Base-by-base conservation (phyloP, 176 grass and related monocot species). In the Elaeis guineensis region DNA sequence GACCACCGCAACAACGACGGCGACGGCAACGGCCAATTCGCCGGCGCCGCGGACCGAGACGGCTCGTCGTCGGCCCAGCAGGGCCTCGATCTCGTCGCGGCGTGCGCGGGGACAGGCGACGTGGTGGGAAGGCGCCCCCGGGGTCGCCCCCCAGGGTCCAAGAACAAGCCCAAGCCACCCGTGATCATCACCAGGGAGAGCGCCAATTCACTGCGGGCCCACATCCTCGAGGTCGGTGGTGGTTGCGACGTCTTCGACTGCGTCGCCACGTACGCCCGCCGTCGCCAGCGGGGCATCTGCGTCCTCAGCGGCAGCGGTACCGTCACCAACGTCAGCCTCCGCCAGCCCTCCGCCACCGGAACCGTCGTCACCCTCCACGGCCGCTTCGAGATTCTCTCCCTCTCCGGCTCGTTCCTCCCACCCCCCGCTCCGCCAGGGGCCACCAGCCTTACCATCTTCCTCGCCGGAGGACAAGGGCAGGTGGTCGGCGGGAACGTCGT, bases 171-270 rank as follows among this genome's bases (percentile, higher is more conserved):
- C 19, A 68, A 56, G 65, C 65, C 65, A 2, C 65, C 65, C 1
- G 65, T 68, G 52, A 68, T 68, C 52, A 68, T 68, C 51, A 68
- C 65, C 25, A 52, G 52, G 12, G 65, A 68, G 51, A 68, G 65
- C 52, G 65, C 65, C 28, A 68, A 68, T 51, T 17, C 51, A 2
- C 65, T 68, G 11, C 52, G 65, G 3, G 65, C 65, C 17, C 65
- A 68, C 52, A 68, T 68, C 50, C 52, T 68, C 11, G 65, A 68
- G 52, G 65, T 68, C 18, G 52, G 26, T 28, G 28, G 24, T 12
- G 65, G 65, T 5, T 68, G 65, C 52, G 65, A 68, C 65, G 65
- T 68, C n/a, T 68, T 68, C 52, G 65, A 68, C 9, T 68, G 65
- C 65, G 19, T 68, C 25, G 51, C 65, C 11, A 55, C 65, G 50